Evolutionary conservation across 805 yeast genomes (phyloP).

Genomic region (Saccharomycopsis babjevae): DNA sequence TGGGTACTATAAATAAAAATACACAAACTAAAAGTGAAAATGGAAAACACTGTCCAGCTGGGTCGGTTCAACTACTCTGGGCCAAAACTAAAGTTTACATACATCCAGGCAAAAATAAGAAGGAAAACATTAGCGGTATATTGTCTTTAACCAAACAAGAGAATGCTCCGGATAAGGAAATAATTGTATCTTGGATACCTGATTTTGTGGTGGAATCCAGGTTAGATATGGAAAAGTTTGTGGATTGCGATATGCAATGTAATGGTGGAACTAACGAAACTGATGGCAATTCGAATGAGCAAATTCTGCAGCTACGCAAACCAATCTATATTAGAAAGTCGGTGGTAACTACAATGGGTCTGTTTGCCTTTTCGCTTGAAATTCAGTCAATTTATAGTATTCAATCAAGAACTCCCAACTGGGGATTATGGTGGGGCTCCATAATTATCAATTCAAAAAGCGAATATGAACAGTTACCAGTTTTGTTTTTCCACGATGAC

Average conservation of each 20-base stretch:
- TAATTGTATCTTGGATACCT: conserved; percentile 61
- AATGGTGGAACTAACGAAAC: neutral
- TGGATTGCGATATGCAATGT: conserved; percentile 26
- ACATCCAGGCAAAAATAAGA: conserved; percentile 66
- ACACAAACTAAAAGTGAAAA: too few species aligned
- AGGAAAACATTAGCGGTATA: conserved; percentile 75
- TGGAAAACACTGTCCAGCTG: conserved; percentile 11
- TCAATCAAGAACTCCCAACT: conserved; percentile 73
- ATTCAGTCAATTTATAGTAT: conserved; percentile 59
- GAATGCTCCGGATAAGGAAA: conserved; percentile 40
- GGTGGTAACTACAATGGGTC: conserved; percentile 22
- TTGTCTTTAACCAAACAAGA: conserved; percentile 52
- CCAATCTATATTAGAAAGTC: conserved; percentile 9
- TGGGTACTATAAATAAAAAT: too few species aligned
- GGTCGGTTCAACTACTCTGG: conserved; percentile 25
- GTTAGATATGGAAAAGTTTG: conserved; percentile 25
- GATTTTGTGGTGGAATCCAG: conserved; percentile 30
- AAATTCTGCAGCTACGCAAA: neutral
- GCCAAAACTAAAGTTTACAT: conserved; percentile 66
- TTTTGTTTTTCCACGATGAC: conserved; percentile 86
- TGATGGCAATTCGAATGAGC: neutral
- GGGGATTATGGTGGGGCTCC: conserved; percentile 91
- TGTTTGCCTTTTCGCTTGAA: conserved; percentile 62
- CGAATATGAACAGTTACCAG: conserved; percentile 48
- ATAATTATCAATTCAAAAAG: conserved; percentile 56